phyloP scores from a whole-genome alignment of 805 yeast genomes.

The Candida parachauliodes region DNA sequence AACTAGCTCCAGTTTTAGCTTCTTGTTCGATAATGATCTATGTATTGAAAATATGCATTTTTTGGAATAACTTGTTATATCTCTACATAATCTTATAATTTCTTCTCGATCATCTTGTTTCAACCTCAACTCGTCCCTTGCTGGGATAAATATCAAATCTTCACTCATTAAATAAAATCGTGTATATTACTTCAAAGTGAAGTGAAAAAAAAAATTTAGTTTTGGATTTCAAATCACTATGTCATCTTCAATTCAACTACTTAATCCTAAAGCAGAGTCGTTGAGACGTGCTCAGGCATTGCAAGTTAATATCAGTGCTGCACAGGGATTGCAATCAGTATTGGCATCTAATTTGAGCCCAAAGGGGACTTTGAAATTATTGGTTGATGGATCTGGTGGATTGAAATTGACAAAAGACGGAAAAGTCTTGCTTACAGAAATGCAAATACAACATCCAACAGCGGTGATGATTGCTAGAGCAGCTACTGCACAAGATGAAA shows the following conservation, averaged over 20 bases:
- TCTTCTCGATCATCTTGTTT: slow-evolving; percentile 31
- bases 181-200: neutral
- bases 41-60: slow-evolving; percentile 27
- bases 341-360: slow-evolving; percentile 92
- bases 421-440: slow-evolving; percentile 85
- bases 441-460: slow-evolving; percentile 76
- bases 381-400: slow-evolving; percentile 95
- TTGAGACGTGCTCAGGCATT: slow-evolving; percentile 91
- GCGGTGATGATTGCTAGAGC: slow-evolving; percentile 76
- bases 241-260: slow-evolving; percentile 54
- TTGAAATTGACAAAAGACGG: slow-evolving; percentile 97
- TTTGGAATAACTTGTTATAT: slow-evolving; percentile 36
- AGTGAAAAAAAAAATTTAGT: slow-evolving; percentile 2
- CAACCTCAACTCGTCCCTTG: slow-evolving; percentile 15
- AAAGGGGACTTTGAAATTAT: slow-evolving; percentile 92
- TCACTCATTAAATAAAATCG: slow-evolving; percentile 2
- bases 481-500: slow-evolving; percentile 97
- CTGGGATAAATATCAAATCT: slow-evolving; percentile 17
- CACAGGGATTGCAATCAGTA: slow-evolving; percentile 93
- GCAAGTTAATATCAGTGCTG: slow-evolving; percentile 92
- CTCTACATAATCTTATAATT: slow-evolving; percentile 32
- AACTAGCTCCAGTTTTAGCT: slow-evolving; percentile 11
- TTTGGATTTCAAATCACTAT: neutral
- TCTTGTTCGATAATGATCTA: slow-evolving; percentile 9
- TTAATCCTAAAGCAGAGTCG: slow-evolving; percentile 98